These are phyloP conservation scores for Sporothrix mexicana DNA, from an alignment of 2,329 filamentous ascomycete species.

Conservation along the genomic window DNA sequence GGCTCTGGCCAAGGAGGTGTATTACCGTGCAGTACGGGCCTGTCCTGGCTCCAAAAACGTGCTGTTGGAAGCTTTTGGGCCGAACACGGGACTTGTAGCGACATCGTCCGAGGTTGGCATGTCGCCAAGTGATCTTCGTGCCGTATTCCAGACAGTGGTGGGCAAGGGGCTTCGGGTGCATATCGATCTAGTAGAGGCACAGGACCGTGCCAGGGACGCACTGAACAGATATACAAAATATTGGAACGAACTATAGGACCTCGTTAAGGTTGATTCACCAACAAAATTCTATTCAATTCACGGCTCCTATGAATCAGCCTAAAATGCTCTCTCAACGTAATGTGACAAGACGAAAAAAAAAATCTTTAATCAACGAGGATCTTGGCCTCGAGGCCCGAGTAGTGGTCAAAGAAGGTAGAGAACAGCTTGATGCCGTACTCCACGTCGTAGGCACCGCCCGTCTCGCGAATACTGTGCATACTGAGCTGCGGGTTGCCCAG, in stretches of 20 bases:
- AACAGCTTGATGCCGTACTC: conserved; percentile 86
- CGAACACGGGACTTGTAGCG: conserved; percentile 28
- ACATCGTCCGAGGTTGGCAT: conserved; percentile 51
- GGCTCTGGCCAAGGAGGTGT: conserved; percentile 51
- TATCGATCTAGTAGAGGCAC: conserved; percentile 36
- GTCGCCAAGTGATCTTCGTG: conserved; percentile 55
- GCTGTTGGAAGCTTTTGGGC: conserved; percentile 57
- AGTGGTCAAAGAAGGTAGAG: conserved; percentile 83
- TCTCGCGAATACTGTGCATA: conserved; percentile 98
- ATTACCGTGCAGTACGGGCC: conserved; percentile 54
- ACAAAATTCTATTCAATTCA: background rate
- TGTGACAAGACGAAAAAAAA: background rate
- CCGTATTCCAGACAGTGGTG: conserved; percentile 44
- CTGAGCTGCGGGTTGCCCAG: conserved; percentile 91
- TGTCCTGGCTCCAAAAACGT: conserved; percentile 59
- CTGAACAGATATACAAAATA: background rate
- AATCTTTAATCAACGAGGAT: conserved; percentile 75
- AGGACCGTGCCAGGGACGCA: conserved; percentile 28
- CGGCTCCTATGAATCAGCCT: background rate
- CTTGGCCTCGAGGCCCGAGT: conserved; percentile 79
- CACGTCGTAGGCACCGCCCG: conserved; percentile 85
- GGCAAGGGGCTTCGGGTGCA: conserved; percentile 38
- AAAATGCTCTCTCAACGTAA: background rate
- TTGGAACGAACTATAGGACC: no score
- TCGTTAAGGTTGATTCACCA: no score